Evolutionary conservation across 2,329 filamentous ascomycete species (phyloP).

Genomic region (Colletotrichum tropicicola): DNA sequence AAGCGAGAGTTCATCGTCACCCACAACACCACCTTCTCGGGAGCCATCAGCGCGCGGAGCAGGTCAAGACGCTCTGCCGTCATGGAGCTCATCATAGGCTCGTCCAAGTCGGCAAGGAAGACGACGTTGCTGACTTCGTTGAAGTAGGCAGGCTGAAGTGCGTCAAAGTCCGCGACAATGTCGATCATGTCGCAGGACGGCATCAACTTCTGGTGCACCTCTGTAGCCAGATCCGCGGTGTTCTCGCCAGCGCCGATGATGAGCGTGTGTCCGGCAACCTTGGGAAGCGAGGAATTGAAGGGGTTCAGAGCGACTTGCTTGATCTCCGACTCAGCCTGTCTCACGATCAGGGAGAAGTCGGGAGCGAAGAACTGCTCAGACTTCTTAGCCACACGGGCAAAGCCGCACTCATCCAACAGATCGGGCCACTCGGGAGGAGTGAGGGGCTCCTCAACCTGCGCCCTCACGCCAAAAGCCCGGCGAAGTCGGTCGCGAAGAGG

Average conservation of each 20-base stretch:
- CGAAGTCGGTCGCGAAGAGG: constrained; percentile 33
- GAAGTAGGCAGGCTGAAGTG: constrained; percentile 22
- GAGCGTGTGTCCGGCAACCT: constrained; percentile 38
- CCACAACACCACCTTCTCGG: constrained; percentile 34
- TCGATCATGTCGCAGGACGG: constrained; percentile 33
- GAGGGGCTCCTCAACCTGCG: not conserved
- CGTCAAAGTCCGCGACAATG: constrained; percentile 36
- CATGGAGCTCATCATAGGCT: constrained; percentile 42
- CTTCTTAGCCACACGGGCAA: constrained; percentile 39
- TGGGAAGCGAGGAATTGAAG: not conserved
- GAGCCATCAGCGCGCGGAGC: constrained; percentile 31
- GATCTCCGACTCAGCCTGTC: constrained; percentile 41
- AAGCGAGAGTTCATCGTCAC: constrained; percentile 33
- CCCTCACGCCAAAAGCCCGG: constrained; percentile 8
- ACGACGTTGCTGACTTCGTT: constrained; percentile 29
- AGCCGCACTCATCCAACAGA: constrained; percentile 43
- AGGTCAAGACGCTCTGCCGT: constrained; percentile 35
- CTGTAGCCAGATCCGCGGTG: constrained; percentile 30
- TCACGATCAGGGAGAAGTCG: constrained; percentile 47
- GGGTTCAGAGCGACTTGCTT: constrained; percentile 33
- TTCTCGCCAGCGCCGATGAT: constrained; percentile 40
- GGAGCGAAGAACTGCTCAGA: constrained; percentile 42
- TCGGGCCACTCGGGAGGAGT: constrained; percentile 45
- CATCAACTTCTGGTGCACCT: constrained; percentile 34
- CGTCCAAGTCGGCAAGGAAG: constrained; percentile 30